Evolutionary conservation across 2,329 filamentous ascomycete species (phyloP), one percentile per base, ranked within the genome.

Genomic region (Botrytis porri): DNA sequence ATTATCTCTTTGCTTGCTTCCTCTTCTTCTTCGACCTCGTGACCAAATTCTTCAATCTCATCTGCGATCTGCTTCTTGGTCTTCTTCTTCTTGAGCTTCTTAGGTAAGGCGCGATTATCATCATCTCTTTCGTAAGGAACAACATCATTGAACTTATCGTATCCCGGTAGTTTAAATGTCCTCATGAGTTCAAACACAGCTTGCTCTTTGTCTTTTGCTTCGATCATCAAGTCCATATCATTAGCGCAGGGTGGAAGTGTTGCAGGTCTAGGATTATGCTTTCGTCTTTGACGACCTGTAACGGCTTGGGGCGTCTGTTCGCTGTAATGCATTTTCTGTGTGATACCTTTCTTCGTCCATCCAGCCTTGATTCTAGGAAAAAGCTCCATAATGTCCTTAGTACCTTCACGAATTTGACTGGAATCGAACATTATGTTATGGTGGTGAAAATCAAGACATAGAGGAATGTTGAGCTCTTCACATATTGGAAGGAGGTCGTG

Each of bases 141-240:
- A 2, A 98, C 84, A 71, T 97, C 90, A 77, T 92, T 92, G 80
- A 97, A 89, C 0, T 83, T 87, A 32, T 96, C 86, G 83, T 90
- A 93, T 0, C 94, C 94, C 0, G 94, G 93, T 0, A 98, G 85
- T 78, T 91, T 94, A 81, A 94, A 97, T 0, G 86, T 94, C 35
- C 92, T 88, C 94, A 98, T 98, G 29, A 98, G 86, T 76, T 97
- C 94, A 78, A 98, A 97, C 0, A 98, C 94, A 0, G 95, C 94
- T 82, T 98, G 95, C 81, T 98, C 95, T 82, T 98, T 98, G 80
- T 98, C 95, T 81, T 98, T 98, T 65, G 95, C 95, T 83, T 98
- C 95, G 74, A 98, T 98, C 95, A 98, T 98, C n/a, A 98, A 85
- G 80, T 98, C 95, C 92, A 97, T 96, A 45, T 92, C 90, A 1